A percentile compares a stretch with the other conserved stretches of the same genome.
Conservation (phyloP, 2,329 filamentous ascomycete genomes). For the Hymenoscyphus salicellus region DNA sequence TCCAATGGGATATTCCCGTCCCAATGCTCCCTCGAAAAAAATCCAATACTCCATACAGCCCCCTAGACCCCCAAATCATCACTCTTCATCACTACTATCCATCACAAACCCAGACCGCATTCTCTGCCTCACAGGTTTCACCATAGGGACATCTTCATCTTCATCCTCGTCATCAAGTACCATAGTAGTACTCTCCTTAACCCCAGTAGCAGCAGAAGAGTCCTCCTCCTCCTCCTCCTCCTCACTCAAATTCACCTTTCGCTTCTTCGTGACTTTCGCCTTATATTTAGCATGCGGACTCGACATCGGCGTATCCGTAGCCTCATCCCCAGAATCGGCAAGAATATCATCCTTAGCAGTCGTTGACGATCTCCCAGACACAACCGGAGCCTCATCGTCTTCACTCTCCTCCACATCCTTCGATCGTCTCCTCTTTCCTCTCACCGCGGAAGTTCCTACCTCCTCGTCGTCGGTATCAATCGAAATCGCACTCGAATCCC, state of each 20-base stretch:
- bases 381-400: slow-evolving; percentile 32
- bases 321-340: slow-evolving; percentile 36
- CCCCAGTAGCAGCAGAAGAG: slow-evolving; percentile 29
- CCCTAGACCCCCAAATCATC: slow-evolving; percentile 20
- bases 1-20: neutral
- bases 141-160: slow-evolving; percentile 41
- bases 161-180: slow-evolving; percentile 39
- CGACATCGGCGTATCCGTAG: slow-evolving; percentile 41
- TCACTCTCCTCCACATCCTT: slow-evolving; percentile 33
- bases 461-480: slow-evolving; percentile 34
- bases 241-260: slow-evolving; percentile 37
- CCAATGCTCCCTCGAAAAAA: neutral
- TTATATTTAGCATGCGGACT: slow-evolving; percentile 37
- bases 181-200: slow-evolving; percentile 18
- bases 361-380: slow-evolving; percentile 24
- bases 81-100: slow-evolving; percentile 54
- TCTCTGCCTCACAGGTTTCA: slow-evolving; percentile 36
- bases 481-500: slow-evolving; percentile 15
- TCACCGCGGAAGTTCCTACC: slow-evolving; percentile 16
- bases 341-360: slow-evolving; percentile 25
- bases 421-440: slow-evolving; percentile 26
- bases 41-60: neutral
- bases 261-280: slow-evolving; percentile 40
- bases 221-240: slow-evolving; percentile 32
- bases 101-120: slow-evolving; percentile 54